Evolutionary conservation across 257 asterid genomes (phyloP).

Genomic region (Voacanga thouarsii): DNA sequence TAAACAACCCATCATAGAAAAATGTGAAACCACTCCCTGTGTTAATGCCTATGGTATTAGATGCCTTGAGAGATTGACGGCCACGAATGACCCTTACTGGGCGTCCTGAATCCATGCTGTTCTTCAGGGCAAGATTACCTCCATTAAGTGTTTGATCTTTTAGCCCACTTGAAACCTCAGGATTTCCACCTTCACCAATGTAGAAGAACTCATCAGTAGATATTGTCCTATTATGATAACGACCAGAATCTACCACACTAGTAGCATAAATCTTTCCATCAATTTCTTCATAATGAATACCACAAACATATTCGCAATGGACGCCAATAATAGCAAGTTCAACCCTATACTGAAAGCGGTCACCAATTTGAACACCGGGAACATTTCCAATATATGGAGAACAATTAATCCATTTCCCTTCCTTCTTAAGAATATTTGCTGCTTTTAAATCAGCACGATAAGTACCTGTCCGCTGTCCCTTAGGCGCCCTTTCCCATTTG

Average conservation of each 20-base stretch:
- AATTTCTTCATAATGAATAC: constrained; percentile 47
- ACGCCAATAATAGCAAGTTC: constrained; percentile 75
- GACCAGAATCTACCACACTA: constrained; percentile 67
- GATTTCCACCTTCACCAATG: constrained; percentile 40
- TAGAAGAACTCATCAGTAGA: constrained; percentile 28
- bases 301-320: constrained; percentile 56
- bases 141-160: constrained; percentile 32
- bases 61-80: constrained; percentile 31
- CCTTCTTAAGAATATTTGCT: neutral
- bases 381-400: neutral
- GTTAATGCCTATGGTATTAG: constrained; percentile 41
- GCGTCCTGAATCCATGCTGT: constrained; percentile 36
- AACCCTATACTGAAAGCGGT: constrained; percentile 64
- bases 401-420: constrained; percentile 2
- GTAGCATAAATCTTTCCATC: constrained; percentile 42
- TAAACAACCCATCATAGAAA: constrained; percentile 65
- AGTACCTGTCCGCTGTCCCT: neutral
- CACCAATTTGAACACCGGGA: constrained; percentile 58
- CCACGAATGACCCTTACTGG: constrained; percentile 76
- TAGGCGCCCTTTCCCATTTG: neutral
- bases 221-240: constrained; percentile 35
- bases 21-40: constrained; percentile 40
- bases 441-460: constrained; percentile 5
- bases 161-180: neutral
- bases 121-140: constrained; percentile 45